These are phyloP conservation scores for Pascua sp. DNA, from an alignment of 1,284 basidiomycete genomes.

Conservation along the genomic window DNA sequence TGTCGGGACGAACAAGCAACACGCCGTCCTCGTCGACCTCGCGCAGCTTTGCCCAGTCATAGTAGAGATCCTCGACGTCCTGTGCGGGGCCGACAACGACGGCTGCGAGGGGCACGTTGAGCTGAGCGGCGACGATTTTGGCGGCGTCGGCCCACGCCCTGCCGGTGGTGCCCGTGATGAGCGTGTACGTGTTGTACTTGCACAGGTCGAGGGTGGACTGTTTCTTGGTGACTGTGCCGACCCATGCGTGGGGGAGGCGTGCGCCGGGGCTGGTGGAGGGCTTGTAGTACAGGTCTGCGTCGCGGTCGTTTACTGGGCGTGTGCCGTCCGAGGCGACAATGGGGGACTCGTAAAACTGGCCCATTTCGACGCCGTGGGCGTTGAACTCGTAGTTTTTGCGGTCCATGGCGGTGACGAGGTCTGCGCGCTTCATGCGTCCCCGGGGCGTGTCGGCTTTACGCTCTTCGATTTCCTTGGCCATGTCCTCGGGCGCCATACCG, in stretches of 20 bases:
- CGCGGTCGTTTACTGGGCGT: slow-evolving; percentile 5
- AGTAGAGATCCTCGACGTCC: slow-evolving; percentile 17
- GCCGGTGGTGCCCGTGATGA: slow-evolving; percentile 12
- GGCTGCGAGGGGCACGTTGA: slow-evolving; percentile 5
- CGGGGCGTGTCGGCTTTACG: slow-evolving; percentile 13
- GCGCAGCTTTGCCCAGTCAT: slow-evolving; percentile 17
- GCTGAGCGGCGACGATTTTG: background rate
- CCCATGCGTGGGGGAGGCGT: slow-evolving; percentile 15
- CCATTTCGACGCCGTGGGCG: slow-evolving; percentile 18
- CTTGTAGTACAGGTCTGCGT: slow-evolving; percentile 13
- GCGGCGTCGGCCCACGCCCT: slow-evolving; percentile 6
- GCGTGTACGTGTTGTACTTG: slow-evolving; percentile 10
- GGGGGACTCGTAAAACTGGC: slow-evolving; percentile 15
- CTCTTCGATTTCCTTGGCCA: slow-evolving; percentile 18
- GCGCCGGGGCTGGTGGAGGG: slow-evolving; percentile 11
- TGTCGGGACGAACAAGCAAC: slow-evolving; percentile 16
- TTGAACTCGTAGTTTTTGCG: slow-evolving; percentile 20
- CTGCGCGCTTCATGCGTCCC: slow-evolving; percentile 13
- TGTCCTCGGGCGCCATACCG: slow-evolving; percentile 11
- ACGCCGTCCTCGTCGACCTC: slow-evolving; percentile 17
- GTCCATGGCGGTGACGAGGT: slow-evolving; percentile 15
- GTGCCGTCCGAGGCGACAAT: slow-evolving; percentile 10
- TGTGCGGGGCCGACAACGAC: slow-evolving; percentile 12
- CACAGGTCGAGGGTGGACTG: slow-evolving; percentile 11
- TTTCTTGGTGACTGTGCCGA: slow-evolving; percentile 7